phyloP scores from a whole-genome alignment of 2,329 filamentous ascomycete genomes.

The Scedosporium dehoogii region DNA sequence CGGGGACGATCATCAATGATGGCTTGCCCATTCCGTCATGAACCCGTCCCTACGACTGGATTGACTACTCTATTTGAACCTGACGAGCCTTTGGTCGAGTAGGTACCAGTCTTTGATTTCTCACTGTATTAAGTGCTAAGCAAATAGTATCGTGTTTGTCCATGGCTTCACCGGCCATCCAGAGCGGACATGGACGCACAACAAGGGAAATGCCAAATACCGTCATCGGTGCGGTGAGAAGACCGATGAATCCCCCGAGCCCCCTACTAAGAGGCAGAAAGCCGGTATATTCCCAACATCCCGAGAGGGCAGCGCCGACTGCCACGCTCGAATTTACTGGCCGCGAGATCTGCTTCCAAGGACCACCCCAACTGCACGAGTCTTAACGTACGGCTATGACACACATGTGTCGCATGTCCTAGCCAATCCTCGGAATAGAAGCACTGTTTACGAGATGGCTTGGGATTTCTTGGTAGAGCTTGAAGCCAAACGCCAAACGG shows the following conservation, averaged over 20 bases:
- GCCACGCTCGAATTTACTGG: conserved; percentile 13
- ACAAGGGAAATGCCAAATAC: conserved; percentile 5
- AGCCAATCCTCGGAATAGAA: conserved; percentile 15
- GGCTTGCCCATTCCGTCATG: not conserved
- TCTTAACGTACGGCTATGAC: conserved; percentile 21
- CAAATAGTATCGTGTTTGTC: conserved; percentile 13
- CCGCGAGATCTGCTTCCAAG: conserved; percentile 14
- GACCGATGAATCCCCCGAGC: not conserved
- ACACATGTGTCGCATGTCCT: conserved; percentile 17
- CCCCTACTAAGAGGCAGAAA: not conserved
- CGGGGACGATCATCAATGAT: too few relatives aligned
- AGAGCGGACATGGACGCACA: conserved; percentile 13
- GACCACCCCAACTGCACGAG: conserved; percentile 14
- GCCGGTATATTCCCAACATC: not conserved
- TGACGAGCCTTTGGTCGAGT: not conserved
- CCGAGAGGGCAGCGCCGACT: not conserved
- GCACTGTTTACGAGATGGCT: conserved; percentile 21
- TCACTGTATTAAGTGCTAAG: not conserved
- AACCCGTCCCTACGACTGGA: not conserved
- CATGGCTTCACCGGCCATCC: conserved; percentile 17
- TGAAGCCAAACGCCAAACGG: conserved; percentile 17
- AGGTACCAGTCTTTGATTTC: not conserved
- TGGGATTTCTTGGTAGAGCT: conserved; percentile 22
- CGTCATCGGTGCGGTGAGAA: not conserved
- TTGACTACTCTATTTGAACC: not conserved